Conservation (phyloP, 768 basidiomycete genomes). For the Tylopilus rubrobrunneus region DNA sequence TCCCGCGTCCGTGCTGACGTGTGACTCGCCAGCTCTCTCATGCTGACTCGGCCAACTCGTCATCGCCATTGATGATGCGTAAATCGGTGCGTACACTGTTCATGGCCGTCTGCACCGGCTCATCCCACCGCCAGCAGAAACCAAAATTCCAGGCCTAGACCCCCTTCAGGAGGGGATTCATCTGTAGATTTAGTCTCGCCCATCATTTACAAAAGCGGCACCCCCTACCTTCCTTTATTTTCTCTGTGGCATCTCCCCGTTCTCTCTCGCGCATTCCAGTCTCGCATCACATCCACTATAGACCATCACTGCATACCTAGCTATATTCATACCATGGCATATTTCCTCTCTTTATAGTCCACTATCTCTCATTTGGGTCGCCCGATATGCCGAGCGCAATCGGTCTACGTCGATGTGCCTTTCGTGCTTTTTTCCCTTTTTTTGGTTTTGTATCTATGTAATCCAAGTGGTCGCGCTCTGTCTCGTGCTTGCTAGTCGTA, state of each 20-base stretch:
- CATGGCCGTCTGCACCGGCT: neutral
- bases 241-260: neutral
- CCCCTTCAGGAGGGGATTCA: neutral
- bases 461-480: neutral
- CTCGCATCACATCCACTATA: slow-evolving; percentile 24
- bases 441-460: slow-evolving; percentile 19
- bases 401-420: slow-evolving; percentile 8
- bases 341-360: neutral
- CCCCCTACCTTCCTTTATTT: neutral
- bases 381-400: slow-evolving; percentile 15
- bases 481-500: slow-evolving; percentile 14
- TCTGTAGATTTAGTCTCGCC: slow-evolving; percentile 23
- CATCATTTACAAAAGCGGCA: slow-evolving; percentile 7
- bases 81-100: slow-evolving; percentile 38
- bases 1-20: slow-evolving; percentile 4
- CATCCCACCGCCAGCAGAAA: slow-evolving; percentile 22
- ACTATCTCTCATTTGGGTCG: slow-evolving; percentile 11
- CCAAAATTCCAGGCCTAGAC: slow-evolving; percentile 34
- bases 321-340: slow-evolving; percentile 36
- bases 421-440: neutral
- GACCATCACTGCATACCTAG: slow-evolving; percentile 33
- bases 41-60: slow-evolving; percentile 36
- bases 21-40: slow-evolving; percentile 31
- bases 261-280: neutral
- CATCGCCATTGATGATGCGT: slow-evolving; percentile 54